Evolutionary conservation across 1,139 yeast genomes (phyloP).

Genomic region (Pneumocystis canis): DNA sequence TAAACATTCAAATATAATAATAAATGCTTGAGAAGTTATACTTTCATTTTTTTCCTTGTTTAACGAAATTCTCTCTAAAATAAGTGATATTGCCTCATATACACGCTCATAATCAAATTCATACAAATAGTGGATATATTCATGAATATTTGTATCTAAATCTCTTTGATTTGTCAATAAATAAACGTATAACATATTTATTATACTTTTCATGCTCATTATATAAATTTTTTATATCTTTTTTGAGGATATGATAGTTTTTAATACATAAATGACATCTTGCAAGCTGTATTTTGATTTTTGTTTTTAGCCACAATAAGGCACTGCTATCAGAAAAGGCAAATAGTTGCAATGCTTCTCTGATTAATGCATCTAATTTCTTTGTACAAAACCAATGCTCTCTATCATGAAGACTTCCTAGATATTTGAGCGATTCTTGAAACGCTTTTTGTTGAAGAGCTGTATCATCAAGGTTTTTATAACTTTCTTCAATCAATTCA

Average conservation of each 20-base stretch:
- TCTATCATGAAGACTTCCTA: slow-evolving; percentile 9
- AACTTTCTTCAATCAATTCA: background rate
- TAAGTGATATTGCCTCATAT: slow-evolving; percentile 9
- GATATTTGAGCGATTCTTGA: slow-evolving; percentile 10
- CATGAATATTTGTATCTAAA: slow-evolving; percentile 14
- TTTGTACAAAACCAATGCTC: slow-evolving; percentile 13
- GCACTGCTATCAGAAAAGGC: slow-evolving; percentile 15
- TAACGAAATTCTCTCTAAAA: slow-evolving; percentile 9
- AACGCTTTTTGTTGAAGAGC: background rate
- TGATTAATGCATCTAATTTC: slow-evolving; percentile 8
- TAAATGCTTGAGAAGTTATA: slow-evolving; percentile 15
- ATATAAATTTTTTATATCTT: slow-evolving; percentile 8
- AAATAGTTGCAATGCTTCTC: slow-evolving; percentile 13
- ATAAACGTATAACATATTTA: background rate
- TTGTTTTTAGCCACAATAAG: slow-evolving; percentile 15
- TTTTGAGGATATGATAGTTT: slow-evolving; percentile 14
- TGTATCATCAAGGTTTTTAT: background rate
- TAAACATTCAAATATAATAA: slow-evolving; percentile 19
- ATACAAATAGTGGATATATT: slow-evolving; percentile 15
- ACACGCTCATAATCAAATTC: slow-evolving; percentile 18
- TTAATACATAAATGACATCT: slow-evolving; percentile 16
- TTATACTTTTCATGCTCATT: slow-evolving; percentile 4
- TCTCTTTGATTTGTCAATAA: slow-evolving; percentile 9
- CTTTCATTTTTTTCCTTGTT: slow-evolving; percentile 12
- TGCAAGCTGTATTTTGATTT: slow-evolving; percentile 14